Base-by-base conservation (phyloP, 306 rosid genomes). In the Quillaja saponaria region DNA sequence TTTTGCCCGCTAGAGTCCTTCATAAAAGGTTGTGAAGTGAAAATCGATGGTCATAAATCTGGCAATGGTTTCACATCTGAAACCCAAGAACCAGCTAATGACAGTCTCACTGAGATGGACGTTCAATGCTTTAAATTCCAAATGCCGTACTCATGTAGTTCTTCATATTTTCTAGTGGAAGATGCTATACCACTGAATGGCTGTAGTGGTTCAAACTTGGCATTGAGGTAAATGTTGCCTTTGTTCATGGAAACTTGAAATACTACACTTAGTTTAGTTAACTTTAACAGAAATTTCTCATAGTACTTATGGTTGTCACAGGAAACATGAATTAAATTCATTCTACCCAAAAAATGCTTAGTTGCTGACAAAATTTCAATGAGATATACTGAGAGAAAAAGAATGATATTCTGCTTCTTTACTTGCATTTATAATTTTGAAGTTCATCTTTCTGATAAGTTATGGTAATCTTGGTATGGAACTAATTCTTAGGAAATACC, bases 1-100 rank as follows among this genome's bases (percentile, higher is more conserved):
- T 84, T 82, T 66, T 86, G 69, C 78, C 94, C 96, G 17, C 58
- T 73, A 57, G 83, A 81, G 47, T 84, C 88, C 42, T 82, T 92
- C 50, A n/a, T 72, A 61, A 56, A n/a, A n/a, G n/a, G 75, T 42
- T 76, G 62, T 69, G 77, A 55, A 71, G 81, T 63, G 63, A 76
- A 77, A 67, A 28, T 82, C 64, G 79, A 81, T 76, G 90, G 90
- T 65, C 72, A 65, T 63, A 67, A 28, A 53, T 41, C 74, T 84
- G 66, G 28, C 62, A 42, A 55, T 77, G 74, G 49, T 58, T 75
- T 71, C 48, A 21, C 45, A 55, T 83, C 74, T 63, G 82, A 76
- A 63, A 68, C 75, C 61, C 76, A 73, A 55, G 78, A 59, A 44
- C 28, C 73, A 19, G 82, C 68, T 55, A 60, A 63, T 46, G 69